Evolutionary conservation across 208 protist species (phyloP).

Genomic region (Leishmania tropica): DNA sequence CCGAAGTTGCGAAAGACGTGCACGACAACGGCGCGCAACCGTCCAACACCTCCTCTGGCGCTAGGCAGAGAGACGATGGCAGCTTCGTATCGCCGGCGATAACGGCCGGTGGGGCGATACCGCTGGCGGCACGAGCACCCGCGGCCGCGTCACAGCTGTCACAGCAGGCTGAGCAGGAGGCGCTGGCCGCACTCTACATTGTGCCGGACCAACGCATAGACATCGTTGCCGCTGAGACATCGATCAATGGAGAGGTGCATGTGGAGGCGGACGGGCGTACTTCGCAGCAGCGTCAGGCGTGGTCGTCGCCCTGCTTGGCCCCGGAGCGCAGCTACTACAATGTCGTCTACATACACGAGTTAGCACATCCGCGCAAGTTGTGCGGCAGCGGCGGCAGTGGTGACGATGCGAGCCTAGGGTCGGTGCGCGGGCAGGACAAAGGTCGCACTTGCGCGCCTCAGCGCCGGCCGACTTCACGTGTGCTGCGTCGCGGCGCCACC

Average conservation of each 20-base stretch:
- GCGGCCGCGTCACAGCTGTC: neutral
- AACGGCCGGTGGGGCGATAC: neutral
- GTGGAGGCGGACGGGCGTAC: neutral
- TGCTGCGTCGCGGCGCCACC: neutral
- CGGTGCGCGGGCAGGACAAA: conserved; percentile 6
- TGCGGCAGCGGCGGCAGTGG: neutral
- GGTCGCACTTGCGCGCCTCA: neutral
- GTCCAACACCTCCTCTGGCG: neutral
- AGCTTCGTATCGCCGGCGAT: neutral
- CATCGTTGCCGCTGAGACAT: neutral
- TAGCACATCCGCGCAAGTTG: neutral
- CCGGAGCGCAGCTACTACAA: conserved; percentile 15
- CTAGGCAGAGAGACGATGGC: too few species aligned
- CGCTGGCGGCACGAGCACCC: neutral
- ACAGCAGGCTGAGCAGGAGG: neutral
- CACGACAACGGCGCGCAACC: neutral
- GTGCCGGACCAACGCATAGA: neutral
- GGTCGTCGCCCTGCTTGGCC: neutral
- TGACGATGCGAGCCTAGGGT: neutral
- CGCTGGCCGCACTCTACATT: neutral
- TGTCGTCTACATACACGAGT: conserved; percentile 30
- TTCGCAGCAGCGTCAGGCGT: neutral
- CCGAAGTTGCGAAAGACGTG: neutral
- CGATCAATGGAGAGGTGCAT: neutral
- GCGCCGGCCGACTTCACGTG: neutral